Evolutionary conservation across 176 grass and related monocot genomes (phyloP).

Genomic region (Raddia guianensis): DNA sequence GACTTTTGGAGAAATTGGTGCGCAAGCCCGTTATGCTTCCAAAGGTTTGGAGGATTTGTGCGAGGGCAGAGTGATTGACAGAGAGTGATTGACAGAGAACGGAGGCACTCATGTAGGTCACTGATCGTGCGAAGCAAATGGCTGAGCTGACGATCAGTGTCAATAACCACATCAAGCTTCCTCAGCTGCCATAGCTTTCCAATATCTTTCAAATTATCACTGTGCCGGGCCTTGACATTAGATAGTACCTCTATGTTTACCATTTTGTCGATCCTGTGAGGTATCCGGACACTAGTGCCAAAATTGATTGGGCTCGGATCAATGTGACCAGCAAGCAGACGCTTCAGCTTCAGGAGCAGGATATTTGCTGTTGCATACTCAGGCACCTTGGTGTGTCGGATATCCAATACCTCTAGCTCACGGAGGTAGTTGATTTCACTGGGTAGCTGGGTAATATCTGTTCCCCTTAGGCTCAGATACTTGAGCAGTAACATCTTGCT

Average conservation of each 20-base stretch:
- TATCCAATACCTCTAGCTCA: conserved; percentile 31
- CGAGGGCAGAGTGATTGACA: no score
- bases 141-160: not conserved
- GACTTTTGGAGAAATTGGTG: no score
- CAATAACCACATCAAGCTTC: conserved; percentile 13
- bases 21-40: no score
- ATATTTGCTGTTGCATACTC: not conserved
- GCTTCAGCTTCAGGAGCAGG: conserved; percentile 2
- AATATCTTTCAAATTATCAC: not conserved
- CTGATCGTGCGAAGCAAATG: not conserved
- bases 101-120: conserved; percentile 11
- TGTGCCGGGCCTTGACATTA: not conserved
- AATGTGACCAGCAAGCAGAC: conserved; percentile 6
- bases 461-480: conserved; percentile 5
- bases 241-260: conserved; percentile 4
- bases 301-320: no score
- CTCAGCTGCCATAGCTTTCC: not conserved
- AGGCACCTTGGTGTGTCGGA: conserved; percentile 18
- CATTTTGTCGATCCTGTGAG: not conserved
- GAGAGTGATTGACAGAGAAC: not conserved
- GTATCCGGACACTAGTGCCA: not conserved
- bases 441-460: not conserved
- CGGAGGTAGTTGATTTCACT: conserved; percentile 37
- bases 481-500: conserved; percentile 22
- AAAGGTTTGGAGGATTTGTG: no score